A percentile compares a stretch with the other conserved stretches of the same genome.
Conservation (phyloP, 2,329 filamentous ascomycete genomes). For the Chrysoporthe puriensis region DNA sequence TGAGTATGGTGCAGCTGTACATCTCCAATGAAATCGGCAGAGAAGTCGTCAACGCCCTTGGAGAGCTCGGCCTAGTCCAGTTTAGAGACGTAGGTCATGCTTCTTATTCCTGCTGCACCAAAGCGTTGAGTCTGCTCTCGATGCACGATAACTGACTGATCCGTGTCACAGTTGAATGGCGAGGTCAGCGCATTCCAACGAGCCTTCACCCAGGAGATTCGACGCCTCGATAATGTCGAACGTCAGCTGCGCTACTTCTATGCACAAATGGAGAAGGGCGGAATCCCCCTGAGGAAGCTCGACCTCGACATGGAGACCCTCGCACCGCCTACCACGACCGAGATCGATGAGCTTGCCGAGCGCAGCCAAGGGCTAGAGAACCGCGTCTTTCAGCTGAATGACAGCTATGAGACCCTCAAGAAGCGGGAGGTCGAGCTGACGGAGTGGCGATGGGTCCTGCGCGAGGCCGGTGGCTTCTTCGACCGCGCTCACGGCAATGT, state of each 20-base stretch:
- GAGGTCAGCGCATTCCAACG: conserved; percentile 93
- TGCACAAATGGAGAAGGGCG: conserved; percentile 90
- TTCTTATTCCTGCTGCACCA: conserved; percentile 29
- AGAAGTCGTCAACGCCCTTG: conserved; percentile 94
- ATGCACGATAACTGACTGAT: conserved; percentile 29
- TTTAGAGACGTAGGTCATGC: conserved; percentile 82
- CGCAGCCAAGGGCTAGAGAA: conserved; percentile 92
- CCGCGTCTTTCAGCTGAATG: conserved; percentile 87
- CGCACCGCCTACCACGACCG: conserved; percentile 84
- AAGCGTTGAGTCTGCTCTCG: not conserved
- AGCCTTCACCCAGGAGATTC: conserved; percentile 96
- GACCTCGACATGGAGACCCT: conserved; percentile 88
- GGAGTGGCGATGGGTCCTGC: conserved; percentile 97
- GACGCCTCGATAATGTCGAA: conserved; percentile 96
- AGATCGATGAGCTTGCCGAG: conserved; percentile 95
- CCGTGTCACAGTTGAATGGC: conserved; percentile 73
- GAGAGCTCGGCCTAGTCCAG: conserved; percentile 94
- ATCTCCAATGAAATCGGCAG: conserved; percentile 98
- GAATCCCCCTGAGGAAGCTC: conserved; percentile 83
- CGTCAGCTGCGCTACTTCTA: conserved; percentile 96
- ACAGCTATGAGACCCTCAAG: conserved; percentile 98
- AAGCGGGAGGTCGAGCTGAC: conserved; percentile 95
- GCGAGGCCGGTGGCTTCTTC: conserved; percentile 96
- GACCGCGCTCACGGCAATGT: conserved; percentile 95
- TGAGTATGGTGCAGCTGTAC: conserved; percentile 99